phyloP scores from a whole-genome alignment of 2,329 filamentous ascomycete species.

The Aspergillus sp. region DNA sequence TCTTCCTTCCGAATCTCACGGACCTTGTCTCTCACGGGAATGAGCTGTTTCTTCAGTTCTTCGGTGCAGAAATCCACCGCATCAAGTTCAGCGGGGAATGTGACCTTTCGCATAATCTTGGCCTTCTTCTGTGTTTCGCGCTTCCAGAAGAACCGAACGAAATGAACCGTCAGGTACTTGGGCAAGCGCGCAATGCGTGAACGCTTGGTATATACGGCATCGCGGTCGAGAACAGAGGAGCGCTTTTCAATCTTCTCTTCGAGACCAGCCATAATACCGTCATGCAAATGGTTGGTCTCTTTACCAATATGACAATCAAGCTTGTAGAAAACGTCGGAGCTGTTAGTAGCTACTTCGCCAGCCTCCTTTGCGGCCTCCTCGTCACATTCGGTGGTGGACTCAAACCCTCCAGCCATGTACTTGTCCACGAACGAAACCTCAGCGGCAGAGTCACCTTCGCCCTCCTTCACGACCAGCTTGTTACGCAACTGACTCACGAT shows the following conservation, averaged over 20 bases:
- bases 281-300: conserved; percentile 83
- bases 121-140: conserved; percentile 95
- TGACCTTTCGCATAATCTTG: conserved; percentile 99
- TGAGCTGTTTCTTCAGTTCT: conserved; percentile 75
- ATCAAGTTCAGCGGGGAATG: conserved; percentile 91
- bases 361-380: conserved; percentile 73
- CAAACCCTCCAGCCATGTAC: conserved; percentile 83
- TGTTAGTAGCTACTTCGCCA: conserved; percentile 69
- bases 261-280: conserved; percentile 80
- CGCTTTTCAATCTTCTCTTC: conserved; percentile 90
- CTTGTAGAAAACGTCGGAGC: conserved; percentile 80
- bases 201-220: conserved; percentile 84
- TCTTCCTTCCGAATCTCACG: conserved; percentile 94
- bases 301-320: conserved; percentile 93
- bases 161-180: conserved; percentile 95
- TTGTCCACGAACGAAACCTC: conserved; percentile 80
- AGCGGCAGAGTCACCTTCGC: conserved; percentile 44
- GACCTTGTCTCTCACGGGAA: conserved; percentile 95
- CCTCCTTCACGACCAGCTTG: conserved; percentile 69
- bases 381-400: conserved; percentile 78
- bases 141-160: conserved; percentile 98
- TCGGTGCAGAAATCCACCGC: conserved; percentile 95
- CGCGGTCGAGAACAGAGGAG: conserved; percentile 73
- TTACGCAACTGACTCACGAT: conserved; percentile 81
- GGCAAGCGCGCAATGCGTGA: conserved; percentile 88